Percentiles rank a stretch among this genome's conserved stretches.
These are phyloP conservation scores for Globisporangium abappressorium DNA, from an alignment of 352 stramenopile species.

Conservation along the genomic window DNA sequence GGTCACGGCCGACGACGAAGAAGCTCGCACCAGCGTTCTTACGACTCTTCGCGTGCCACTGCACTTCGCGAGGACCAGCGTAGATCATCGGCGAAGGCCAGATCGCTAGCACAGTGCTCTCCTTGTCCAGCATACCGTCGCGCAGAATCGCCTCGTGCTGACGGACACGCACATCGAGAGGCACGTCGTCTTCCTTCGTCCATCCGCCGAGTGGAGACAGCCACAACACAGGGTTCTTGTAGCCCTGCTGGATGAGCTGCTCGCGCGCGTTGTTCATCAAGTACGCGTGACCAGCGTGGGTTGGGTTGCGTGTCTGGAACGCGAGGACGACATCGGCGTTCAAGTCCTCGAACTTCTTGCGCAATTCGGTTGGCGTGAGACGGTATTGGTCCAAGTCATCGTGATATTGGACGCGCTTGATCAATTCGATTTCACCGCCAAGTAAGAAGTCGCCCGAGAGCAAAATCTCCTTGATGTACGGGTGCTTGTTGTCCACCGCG, in stretches of 20 bases:
- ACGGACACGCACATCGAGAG: conserved; percentile 96
- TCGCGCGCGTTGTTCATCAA: conserved; percentile 96
- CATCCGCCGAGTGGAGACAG: conserved; percentile 96
- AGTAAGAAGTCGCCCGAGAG: conserved; percentile 94
- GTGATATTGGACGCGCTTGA: conserved; percentile 95
- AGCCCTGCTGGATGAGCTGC: conserved; percentile 91
- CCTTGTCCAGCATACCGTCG: conserved; percentile 94
- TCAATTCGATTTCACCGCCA: conserved; percentile 94
- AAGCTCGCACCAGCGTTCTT: conserved; percentile 96
- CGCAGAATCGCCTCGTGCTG: conserved; percentile 94
- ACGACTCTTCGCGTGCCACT: conserved; percentile 98
- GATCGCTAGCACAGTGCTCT: conserved; percentile 97
- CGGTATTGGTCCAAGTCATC: conserved; percentile 97
- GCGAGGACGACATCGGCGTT: conserved; percentile 96
- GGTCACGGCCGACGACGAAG: conserved; percentile 97
- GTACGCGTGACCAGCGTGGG: conserved; percentile 97
- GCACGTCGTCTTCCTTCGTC: conserved; percentile 98
- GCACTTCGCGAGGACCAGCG: conserved; percentile 95
- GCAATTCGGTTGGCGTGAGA: conserved; percentile 92
- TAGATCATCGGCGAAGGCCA: conserved; percentile 99
- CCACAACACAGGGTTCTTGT: conserved; percentile 97
- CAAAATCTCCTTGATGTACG: conserved; percentile 97
- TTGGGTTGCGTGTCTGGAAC: conserved; percentile 98
- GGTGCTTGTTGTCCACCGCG: conserved; percentile 94
- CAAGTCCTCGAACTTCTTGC: conserved; percentile 93